These are phyloP conservation scores for Exsudoporus frostii DNA, from an alignment of 768 basidiomycete genomes.

Conservation along the genomic window DNA sequence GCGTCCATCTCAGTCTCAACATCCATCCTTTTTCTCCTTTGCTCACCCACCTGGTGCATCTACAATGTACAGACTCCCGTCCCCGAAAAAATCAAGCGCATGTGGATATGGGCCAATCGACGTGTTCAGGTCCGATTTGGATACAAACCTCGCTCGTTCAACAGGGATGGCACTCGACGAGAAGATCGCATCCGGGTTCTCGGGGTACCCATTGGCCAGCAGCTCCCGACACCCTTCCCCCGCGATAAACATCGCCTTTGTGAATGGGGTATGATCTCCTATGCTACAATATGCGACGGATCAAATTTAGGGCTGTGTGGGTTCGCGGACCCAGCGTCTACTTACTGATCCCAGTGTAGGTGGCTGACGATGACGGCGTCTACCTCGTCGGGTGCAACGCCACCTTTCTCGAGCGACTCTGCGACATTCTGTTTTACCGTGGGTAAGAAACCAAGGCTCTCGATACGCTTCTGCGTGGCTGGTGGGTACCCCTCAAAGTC, in stretches of 20 bases:
- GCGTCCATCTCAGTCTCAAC: not conserved
- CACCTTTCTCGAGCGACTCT: slow-evolving; percentile 51
- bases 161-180: slow-evolving; percentile 36
- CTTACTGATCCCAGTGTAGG: slow-evolving; percentile 48
- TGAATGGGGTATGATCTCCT: slow-evolving; percentile 46
- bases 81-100: slow-evolving; percentile 52
- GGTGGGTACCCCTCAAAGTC: slow-evolving; percentile 45
- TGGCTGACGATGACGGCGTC: slow-evolving; percentile 49
- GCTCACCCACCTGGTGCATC: slow-evolving; percentile 43
- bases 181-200: slow-evolving; percentile 34
- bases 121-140: slow-evolving; percentile 29
- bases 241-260: slow-evolving; percentile 45
- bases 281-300: slow-evolving; percentile 22
- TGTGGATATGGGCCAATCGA: slow-evolving; percentile 50
- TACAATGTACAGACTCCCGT: slow-evolving; percentile 57
- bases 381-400: slow-evolving; percentile 41
- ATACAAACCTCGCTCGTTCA: slow-evolving; percentile 39
- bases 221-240: slow-evolving; percentile 38
- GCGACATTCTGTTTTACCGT: slow-evolving; percentile 36
- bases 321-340: not conserved
- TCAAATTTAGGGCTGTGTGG: not conserved
- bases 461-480: slow-evolving; percentile 19
- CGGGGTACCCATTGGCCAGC: slow-evolving; percentile 42
- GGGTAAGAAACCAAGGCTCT: slow-evolving; percentile 1
- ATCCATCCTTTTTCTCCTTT: not conserved